phyloP scores from a whole-genome alignment of 805 yeast species.

The Spathaspora hagerdaliae region DNA sequence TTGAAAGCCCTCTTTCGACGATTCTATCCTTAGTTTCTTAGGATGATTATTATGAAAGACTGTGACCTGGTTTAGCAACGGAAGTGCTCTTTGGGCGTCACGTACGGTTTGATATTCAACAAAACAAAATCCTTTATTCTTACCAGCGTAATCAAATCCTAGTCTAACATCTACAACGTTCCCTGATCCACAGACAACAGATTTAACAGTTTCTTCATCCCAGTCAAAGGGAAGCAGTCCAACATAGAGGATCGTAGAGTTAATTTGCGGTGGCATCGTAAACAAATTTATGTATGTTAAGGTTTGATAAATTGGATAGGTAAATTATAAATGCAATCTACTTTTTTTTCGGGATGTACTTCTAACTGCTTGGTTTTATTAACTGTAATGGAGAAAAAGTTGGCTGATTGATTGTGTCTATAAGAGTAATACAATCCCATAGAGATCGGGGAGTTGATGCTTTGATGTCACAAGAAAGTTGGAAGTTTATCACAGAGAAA shows the following conservation, averaged over 20 bases:
- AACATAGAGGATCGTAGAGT: slow-evolving; percentile 48
- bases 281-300: too few species aligned
- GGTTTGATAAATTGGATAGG: too few species aligned
- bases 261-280: slow-evolving; percentile 3
- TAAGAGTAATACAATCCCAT: not conserved
- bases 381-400: not conserved
- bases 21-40: slow-evolving; percentile 51
- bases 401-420: not conserved
- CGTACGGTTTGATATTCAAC: slow-evolving; percentile 51
- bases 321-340: not conserved
- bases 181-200: slow-evolving; percentile 69
- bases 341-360: not conserved
- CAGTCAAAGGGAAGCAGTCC: slow-evolving; percentile 71
- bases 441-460: not conserved
- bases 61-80: slow-evolving; percentile 40
- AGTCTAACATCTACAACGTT: slow-evolving; percentile 63
- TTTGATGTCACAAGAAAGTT: not conserved
- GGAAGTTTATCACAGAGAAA: not conserved
- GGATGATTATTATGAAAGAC: slow-evolving; percentile 25
- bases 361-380: too few species aligned
- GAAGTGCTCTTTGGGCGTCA: slow-evolving; percentile 50
- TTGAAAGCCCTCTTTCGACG: slow-evolving; percentile 55
- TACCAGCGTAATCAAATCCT: slow-evolving; percentile 54
- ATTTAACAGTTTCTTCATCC: slow-evolving; percentile 59
- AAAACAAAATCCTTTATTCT: slow-evolving; percentile 65